Base-by-base conservation (phyloP, 1,284 basidiomycete species). In the Sporisorium sorghi region DNA sequence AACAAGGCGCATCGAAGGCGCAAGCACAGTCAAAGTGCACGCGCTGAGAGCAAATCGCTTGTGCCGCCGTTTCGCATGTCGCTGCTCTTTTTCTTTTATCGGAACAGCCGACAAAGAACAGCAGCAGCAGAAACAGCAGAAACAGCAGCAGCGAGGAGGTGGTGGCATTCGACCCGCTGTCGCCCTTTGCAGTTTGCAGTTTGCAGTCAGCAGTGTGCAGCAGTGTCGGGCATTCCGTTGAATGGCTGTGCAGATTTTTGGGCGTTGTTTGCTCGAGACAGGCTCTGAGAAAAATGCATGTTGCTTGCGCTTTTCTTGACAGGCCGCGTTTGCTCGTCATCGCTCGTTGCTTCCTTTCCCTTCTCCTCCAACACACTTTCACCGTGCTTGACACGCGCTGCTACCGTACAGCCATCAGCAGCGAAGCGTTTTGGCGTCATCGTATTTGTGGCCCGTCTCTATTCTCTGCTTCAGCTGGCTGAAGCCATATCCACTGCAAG, bases 351-450 rank as follows among this genome's bases (percentile, higher is more conserved):
- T 52, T 40, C 35, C 35, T 26, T 37, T 26, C 35, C 11, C 26
- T 24, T 12, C 14, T 14, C 24, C 17, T 32, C 47, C 19, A 28
- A 23, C 46, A 48, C 46, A 48, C 46, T 14, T n/a, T n/a, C n/a
- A n/a, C n/a, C n/a, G 7, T 15, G 17, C 43, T 33, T 33, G 8
- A 33, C 8, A 37, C 35, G 15, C 15, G 15, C 42, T 19, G 42
- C 44, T 5, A 17, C 26, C 17, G 17, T n/a, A 30, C 3, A 30
- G 26, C 26, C 26, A 47, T 26, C 5, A 51, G 40, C 52, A 40
- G 52, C 42, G 52, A n/a, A n/a, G n/a, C n/a, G n/a, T n/a, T 40
- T 33, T 33, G 52, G 21, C 40, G 40, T 44, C 21, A 26, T 24
- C n/a, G n/a, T n/a, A 19, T 54, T 14, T n/a, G 14, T 43, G 40